These are phyloP conservation scores for Wickerhamiella hasegawae DNA, from an alignment of 805 yeast genomes.

Conservation along the genomic window DNA sequence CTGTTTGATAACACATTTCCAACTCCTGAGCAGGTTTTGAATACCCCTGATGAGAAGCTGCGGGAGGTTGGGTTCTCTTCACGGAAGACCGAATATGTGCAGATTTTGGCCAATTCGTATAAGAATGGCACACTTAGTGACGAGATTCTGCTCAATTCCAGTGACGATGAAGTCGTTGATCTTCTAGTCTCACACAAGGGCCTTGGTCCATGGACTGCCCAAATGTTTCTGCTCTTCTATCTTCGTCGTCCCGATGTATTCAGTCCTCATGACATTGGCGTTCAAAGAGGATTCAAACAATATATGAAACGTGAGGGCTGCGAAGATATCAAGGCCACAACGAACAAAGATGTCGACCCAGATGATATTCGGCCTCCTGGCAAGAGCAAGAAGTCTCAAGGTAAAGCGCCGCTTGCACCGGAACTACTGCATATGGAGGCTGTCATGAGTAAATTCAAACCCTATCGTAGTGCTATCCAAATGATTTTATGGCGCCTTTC, in stretches of 20 bases:
- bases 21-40: constrained; percentile 32
- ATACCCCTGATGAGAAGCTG: constrained; percentile 30
- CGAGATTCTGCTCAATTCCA: constrained; percentile 11
- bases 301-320: constrained; percentile 39
- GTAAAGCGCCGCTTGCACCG: constrained; percentile 18
- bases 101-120: constrained; percentile 36
- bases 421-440: constrained; percentile 40
- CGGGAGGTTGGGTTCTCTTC: constrained; percentile 52
- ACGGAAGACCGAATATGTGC: constrained; percentile 49
- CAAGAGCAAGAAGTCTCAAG: constrained; percentile 23
- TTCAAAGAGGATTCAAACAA: constrained; percentile 61
- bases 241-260: constrained; percentile 53
- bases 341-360: not conserved
- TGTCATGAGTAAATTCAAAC: constrained; percentile 43
- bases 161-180: constrained; percentile 22
- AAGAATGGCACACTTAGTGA: constrained; percentile 15
- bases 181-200: constrained; percentile 20
- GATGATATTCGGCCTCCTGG: constrained; percentile 16
- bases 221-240: constrained; percentile 69
- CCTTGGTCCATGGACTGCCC: constrained; percentile 58
- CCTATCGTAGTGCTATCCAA: constrained; percentile 56
- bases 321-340: constrained; percentile 9
- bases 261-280: constrained; percentile 67
- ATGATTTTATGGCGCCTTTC: constrained; percentile 58
- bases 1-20: constrained; percentile 31